phyloP scores from a whole-genome alignment of 768 basidiomycete genomes.

The Pisolithus sp. region DNA sequence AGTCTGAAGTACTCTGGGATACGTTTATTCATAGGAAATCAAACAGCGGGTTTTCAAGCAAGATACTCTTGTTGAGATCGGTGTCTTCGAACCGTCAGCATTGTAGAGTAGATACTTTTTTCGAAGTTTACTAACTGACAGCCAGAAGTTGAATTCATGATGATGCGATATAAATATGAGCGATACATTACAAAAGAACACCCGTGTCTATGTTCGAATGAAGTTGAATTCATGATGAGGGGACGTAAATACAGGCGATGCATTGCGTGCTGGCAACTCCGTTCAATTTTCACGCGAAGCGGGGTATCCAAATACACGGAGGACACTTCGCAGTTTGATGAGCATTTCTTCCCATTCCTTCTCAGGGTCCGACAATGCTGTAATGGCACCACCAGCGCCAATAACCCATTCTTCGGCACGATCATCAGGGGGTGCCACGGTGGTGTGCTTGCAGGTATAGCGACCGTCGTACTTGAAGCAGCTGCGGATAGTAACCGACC shows the following conservation, averaged over 20 bases:
- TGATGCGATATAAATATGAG: not conserved
- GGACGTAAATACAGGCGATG: not conserved
- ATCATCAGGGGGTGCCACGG: not conserved
- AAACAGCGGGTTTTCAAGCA: conserved; percentile 84
- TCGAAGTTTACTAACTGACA: too few relatives aligned
- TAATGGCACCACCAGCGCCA: conserved; percentile 41
- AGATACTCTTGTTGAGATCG: not conserved
- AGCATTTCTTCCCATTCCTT: conserved; percentile 95
- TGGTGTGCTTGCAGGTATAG: too few relatives aligned
- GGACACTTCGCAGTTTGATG: conserved; percentile 79
- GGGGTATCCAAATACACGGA: conserved; percentile 51
- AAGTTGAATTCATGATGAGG: conserved; percentile 33
- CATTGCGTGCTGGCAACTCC: not conserved
- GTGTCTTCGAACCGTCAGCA: too few relatives aligned
- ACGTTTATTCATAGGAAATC: conserved; percentile 60
- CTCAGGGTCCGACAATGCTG: conserved; percentile 78
- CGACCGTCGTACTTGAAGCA: too few relatives aligned
- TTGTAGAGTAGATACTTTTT: not conserved
- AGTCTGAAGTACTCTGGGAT: conserved; percentile 21
- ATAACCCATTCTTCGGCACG: too few relatives aligned
- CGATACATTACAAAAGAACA: not conserved
- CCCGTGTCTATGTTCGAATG: conserved; percentile 8
- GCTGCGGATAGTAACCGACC: too few relatives aligned
- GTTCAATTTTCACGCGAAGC: conserved; percentile 17
- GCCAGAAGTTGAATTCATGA: conserved; percentile 35